Evolutionary conservation across 257 asterid species (phyloP).

Genomic region (Salvia miltiorrhiza): DNA sequence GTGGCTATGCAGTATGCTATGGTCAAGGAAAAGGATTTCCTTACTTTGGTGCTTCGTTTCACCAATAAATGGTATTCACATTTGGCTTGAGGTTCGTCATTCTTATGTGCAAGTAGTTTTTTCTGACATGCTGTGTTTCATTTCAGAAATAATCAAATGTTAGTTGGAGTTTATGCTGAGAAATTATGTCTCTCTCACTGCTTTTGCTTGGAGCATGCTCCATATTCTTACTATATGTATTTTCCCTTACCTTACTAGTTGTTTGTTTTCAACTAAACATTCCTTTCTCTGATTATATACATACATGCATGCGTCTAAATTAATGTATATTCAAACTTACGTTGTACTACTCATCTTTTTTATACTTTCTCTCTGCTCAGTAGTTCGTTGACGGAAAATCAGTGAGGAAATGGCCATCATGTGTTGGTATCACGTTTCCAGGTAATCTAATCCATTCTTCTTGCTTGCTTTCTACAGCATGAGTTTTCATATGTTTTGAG

Average conservation of each 20-base stretch:
- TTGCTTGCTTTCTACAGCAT: constrained; percentile 18
- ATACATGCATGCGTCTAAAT: not conserved
- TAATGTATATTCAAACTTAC: not conserved
- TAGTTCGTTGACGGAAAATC: not conserved
- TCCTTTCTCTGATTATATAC: not conserved
- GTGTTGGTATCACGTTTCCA: constrained; percentile 19
- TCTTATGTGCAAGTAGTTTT: not conserved
- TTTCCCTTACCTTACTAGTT: not conserved
- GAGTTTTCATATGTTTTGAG: constrained; percentile 18
- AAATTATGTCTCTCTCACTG: not conserved
- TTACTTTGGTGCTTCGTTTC: not conserved
- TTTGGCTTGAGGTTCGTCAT: not conserved
- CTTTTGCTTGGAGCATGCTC: not conserved
- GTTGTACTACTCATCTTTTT: not conserved
- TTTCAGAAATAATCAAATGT: no score
- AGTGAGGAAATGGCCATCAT: constrained; percentile 13
- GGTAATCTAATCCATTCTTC: not conserved
- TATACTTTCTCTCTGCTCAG: not conserved
- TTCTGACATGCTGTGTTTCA: not conserved
- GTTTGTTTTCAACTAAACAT: not conserved
- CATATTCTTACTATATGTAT: not conserved
- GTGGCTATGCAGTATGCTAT: not conserved
- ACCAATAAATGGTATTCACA: not conserved
- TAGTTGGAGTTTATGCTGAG: no score
- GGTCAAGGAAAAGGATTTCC: not conserved